Conservation (phyloP, 495 filamentous ascomycete species). For the Penicillium roqueforti region DNA sequence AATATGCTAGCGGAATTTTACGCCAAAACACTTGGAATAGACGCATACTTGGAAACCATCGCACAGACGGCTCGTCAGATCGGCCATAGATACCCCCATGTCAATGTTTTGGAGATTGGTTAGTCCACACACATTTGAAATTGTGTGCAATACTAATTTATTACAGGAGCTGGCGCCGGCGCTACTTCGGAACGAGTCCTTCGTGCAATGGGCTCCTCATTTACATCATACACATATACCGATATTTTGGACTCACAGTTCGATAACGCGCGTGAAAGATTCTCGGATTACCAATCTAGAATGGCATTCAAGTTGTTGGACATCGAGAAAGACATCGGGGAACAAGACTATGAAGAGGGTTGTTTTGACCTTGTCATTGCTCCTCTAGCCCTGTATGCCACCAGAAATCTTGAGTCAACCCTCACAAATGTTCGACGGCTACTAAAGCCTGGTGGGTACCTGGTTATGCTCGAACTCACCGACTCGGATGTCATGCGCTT, state of each 20-base stretch:
- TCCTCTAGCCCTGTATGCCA: conserved; percentile 23
- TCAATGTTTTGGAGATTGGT: conserved; percentile 39
- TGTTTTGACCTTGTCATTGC: conserved; percentile 49
- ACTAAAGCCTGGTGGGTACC: conserved; percentile 51
- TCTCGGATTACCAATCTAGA: conserved; percentile 16
- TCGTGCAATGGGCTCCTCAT: conserved; percentile 5
- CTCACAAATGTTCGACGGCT: conserved; percentile 30
- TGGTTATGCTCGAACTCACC: conserved; percentile 47
- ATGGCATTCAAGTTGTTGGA: conserved; percentile 47
- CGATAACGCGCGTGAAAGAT: conserved; percentile 17
- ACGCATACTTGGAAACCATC: conserved; percentile 16
- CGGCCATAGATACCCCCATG: conserved; percentile 26
- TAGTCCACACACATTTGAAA: background rate
- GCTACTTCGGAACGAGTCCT: conserved; percentile 38
- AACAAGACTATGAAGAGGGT: conserved; percentile 41
- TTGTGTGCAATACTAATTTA: background rate
- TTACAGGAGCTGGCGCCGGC: conserved; percentile 34
- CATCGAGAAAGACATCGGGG: conserved; percentile 31
- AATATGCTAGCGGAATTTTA: conserved; percentile 41
- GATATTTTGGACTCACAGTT: conserved; percentile 48
- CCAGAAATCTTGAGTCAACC: conserved; percentile 22
- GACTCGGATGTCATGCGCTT: conserved; percentile 26
- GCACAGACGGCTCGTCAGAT: conserved; percentile 31
- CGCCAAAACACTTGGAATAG: conserved; percentile 15
- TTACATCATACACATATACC: conserved; percentile 47